Percentiles rank a stretch among this genome's conserved stretches.
Evolutionary conservation across 202 grass and related monocot genomes (phyloP).

Genomic region (Zizania palustris): DNA sequence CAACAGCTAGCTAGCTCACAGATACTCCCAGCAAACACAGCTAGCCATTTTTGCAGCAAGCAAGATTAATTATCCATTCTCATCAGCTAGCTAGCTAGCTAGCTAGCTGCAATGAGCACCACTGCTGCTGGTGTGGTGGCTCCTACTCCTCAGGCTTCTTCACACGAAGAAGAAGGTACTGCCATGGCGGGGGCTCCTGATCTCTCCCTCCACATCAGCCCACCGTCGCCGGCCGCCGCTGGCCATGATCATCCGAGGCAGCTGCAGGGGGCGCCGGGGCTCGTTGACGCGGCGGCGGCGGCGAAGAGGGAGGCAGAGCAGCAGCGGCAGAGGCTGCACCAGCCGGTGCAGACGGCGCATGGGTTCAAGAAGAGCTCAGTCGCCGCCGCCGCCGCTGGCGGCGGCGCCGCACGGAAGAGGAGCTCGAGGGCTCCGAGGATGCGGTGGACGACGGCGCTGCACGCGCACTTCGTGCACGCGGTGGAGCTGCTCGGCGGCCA

Average conservation of each 20-base stretch:
- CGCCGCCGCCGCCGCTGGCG: neutral
- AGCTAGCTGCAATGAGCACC: conserved; percentile 27
- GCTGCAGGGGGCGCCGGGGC: conserved; percentile 37
- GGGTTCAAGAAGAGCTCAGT: conserved; percentile 61
- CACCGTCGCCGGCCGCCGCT: conserved; percentile 38
- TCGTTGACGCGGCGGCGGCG: conserved; percentile 3
- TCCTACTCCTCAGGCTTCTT: neutral
- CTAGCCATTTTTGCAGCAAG: neutral
- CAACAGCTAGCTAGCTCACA: neutral
- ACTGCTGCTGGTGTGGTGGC: neutral
- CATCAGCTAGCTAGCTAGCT: no score
- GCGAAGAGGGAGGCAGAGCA: neutral
- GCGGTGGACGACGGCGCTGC: conserved; percentile 91
- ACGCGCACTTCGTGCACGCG: conserved; percentile 88
- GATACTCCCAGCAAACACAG: no score
- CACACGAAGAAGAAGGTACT: neutral
- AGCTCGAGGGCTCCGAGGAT: conserved; percentile 83
- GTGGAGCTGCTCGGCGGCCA: conserved; percentile 94
- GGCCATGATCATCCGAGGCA: no score
- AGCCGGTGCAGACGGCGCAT: conserved; percentile 47
- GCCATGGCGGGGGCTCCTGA: conserved; percentile 49
- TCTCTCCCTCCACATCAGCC: conserved; percentile 85
- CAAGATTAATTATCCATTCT: neutral
- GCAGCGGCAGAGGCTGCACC: conserved; percentile 33
- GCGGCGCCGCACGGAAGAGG: conserved; percentile 56